Evolutionary conservation across 805 yeast species (phyloP).

Genomic region (Blastobotrys terrestris): DNA sequence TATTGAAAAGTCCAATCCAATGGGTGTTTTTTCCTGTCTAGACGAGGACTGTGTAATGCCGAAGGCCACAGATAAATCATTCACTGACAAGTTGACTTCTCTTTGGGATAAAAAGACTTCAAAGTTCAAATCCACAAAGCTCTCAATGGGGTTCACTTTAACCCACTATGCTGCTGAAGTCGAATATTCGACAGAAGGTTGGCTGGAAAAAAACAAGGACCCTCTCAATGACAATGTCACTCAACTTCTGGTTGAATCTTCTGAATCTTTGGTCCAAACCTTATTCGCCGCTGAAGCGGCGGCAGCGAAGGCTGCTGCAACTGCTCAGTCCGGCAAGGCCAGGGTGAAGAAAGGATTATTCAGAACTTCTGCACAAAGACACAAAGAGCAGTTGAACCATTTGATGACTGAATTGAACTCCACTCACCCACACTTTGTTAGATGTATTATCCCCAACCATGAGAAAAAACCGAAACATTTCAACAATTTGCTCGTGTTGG

Average conservation of each 20-base stretch:
- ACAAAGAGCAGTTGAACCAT: conserved; percentile 72
- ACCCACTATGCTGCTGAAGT: conserved; percentile 96
- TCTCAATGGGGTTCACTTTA: conserved; percentile 70
- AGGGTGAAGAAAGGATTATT: conserved; percentile 38
- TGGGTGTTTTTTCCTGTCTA: conserved; percentile 78
- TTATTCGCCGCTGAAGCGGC: conserved; percentile 43
- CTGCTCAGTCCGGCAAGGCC: conserved; percentile 21
- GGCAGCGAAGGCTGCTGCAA: conserved; percentile 19
- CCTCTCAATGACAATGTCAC: conserved; percentile 77
- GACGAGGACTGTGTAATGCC: conserved; percentile 97
- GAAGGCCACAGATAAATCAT: conserved; percentile 74
- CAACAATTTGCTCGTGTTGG: conserved; percentile 70
- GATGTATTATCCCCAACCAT: conserved; percentile 90
- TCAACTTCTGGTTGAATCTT: conserved; percentile 52
- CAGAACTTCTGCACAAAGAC: conserved; percentile 81
- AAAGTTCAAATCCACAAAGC: conserved; percentile 67
- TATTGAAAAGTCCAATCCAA: conserved; percentile 66
- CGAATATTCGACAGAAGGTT: conserved; percentile 85
- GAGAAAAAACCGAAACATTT: conserved; percentile 64
- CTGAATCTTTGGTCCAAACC: conserved; percentile 47
- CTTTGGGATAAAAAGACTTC: conserved; percentile 51
- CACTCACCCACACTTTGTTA: conserved; percentile 94
- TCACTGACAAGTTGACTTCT: conserved; percentile 67
- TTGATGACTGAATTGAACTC: conserved; percentile 65
- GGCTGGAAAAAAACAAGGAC: conserved; percentile 93